Evolutionary conservation across 106 monocot species (phyloP).

Genomic region (Posidonia australis): DNA sequence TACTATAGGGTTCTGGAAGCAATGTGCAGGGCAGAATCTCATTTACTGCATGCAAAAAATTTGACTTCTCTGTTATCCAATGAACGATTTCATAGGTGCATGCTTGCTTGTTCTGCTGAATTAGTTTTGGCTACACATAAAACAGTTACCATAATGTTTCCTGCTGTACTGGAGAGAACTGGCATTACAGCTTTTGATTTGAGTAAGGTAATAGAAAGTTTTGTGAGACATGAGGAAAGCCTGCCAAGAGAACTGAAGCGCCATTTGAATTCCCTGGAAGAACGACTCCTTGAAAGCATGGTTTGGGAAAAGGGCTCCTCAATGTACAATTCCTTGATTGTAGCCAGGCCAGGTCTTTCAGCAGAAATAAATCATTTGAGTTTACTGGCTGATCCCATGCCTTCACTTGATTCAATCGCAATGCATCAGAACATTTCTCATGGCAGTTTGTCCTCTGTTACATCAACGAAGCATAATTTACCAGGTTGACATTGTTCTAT

Average conservation of each 20-base stretch:
- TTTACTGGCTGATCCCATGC: slow-evolving; percentile 80
- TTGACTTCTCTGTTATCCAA: slow-evolving; percentile 65
- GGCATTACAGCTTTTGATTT: slow-evolving; percentile 96
- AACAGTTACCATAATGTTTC: slow-evolving; percentile 84
- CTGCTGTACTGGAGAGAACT: slow-evolving; percentile 76
- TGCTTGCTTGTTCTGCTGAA: slow-evolving; percentile 96
- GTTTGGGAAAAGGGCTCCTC: slow-evolving; percentile 97
- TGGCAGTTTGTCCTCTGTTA: slow-evolving; percentile 48
- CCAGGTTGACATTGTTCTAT: slow-evolving; percentile 37
- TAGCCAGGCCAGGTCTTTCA: slow-evolving; percentile 70
- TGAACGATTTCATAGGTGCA: slow-evolving; percentile 90
- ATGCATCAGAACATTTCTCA: slow-evolving; percentile 40
- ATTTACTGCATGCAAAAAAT: slow-evolving; percentile 49
- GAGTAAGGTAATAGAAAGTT: slow-evolving; percentile 91
- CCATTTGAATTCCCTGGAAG: slow-evolving; percentile 86
- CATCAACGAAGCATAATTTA: slow-evolving; percentile 44
- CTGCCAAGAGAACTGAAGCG: slow-evolving; percentile 92
- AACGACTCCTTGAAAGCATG: slow-evolving; percentile 80
- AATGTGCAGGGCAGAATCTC: slow-evolving; percentile 82
- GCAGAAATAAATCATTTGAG: slow-evolving; percentile 59
- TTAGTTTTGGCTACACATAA: slow-evolving; percentile 95
- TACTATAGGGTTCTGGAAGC: slow-evolving; percentile 90
- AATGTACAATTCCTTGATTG: slow-evolving; percentile 86
- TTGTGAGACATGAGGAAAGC: slow-evolving; percentile 90
- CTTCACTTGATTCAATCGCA: slow-evolving; percentile 81